Evolutionary conservation across 2,329 filamentous ascomycete genomes (phyloP).

Genomic region (Fusarium sp.): DNA sequence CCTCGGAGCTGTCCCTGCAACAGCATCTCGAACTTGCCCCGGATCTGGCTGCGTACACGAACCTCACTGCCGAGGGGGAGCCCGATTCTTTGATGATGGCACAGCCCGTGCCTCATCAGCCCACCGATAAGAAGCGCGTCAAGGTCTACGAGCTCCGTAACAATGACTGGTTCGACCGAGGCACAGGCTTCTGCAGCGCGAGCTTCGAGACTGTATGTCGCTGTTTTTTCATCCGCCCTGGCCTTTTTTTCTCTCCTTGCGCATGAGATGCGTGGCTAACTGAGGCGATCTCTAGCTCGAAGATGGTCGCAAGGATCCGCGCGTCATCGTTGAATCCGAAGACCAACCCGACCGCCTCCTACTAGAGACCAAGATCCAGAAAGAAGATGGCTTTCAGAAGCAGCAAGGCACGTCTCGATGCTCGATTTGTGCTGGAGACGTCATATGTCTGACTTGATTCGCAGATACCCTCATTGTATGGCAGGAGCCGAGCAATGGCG

Average conservation of each 20-base stretch:
- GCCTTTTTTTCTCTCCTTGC: slow-evolving; percentile 20
- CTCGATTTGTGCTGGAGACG: slow-evolving; percentile 21
- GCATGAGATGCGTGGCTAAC: slow-evolving; percentile 32
- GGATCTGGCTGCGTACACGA: slow-evolving; percentile 63
- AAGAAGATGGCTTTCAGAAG: slow-evolving; percentile 97
- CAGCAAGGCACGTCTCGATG: slow-evolving; percentile 79
- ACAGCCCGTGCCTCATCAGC: slow-evolving; percentile 77
- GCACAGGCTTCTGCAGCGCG: slow-evolving; percentile 94
- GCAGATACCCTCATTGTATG: slow-evolving; percentile 97
- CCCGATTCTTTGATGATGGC: slow-evolving; percentile 76
- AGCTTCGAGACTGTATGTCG: slow-evolving; percentile 76
- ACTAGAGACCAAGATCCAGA: slow-evolving; percentile 89
- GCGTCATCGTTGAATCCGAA: slow-evolving; percentile 92
- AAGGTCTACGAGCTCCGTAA: slow-evolving; percentile 99
- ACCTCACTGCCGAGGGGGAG: slow-evolving; percentile 64
- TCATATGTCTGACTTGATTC: slow-evolving; percentile 45
- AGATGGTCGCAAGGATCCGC: slow-evolving; percentile 80
- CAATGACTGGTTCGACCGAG: slow-evolving; percentile 99
- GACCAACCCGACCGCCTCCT: slow-evolving; percentile 87
- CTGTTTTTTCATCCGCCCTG: slow-evolving; percentile 19
- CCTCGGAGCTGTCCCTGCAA: slow-evolving; percentile 68
- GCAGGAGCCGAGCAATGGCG: slow-evolving; percentile 85
- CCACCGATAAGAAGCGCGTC: slow-evolving; percentile 80
- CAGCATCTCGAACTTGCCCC: slow-evolving; percentile 69
- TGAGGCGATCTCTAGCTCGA: slow-evolving; percentile 59